Evolutionary conservation across 2,329 filamentous ascomycete genomes (phyloP).

Genomic region (Diplocarpon rosae): DNA sequence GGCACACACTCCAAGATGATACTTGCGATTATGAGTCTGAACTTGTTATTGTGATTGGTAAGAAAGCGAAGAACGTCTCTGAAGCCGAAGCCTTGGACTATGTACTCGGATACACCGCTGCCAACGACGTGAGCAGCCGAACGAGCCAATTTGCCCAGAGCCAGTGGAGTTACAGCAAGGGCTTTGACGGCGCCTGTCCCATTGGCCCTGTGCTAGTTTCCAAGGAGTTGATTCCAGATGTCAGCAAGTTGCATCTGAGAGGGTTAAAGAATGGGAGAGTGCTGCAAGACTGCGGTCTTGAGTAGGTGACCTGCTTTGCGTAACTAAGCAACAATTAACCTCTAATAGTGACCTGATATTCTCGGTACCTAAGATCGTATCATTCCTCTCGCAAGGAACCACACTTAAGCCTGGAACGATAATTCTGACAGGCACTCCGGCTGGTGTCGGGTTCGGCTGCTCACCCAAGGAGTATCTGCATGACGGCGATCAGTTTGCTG

Average conservation of each 20-base stretch:
- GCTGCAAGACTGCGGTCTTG: constrained; percentile 35
- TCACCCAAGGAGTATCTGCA: constrained; percentile 33
- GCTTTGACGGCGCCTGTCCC: constrained; percentile 38
- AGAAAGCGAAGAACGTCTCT: constrained; percentile 36
- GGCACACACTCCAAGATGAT: constrained; percentile 33
- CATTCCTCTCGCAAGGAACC: constrained; percentile 32
- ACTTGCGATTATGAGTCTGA: constrained; percentile 40
- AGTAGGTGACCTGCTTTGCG: constrained; percentile 24
- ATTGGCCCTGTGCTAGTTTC: constrained; percentile 41
- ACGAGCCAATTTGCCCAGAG: constrained; percentile 37
- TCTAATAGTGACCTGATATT: constrained; percentile 34
- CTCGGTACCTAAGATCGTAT: constrained; percentile 35
- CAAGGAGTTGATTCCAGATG: constrained; percentile 32
- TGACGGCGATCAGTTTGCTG: constrained; percentile 36
- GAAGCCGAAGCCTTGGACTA: constrained; percentile 38
- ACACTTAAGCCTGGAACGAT: constrained; percentile 34
- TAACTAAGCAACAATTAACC: constrained; percentile 6
- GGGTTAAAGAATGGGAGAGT: constrained; percentile 40
- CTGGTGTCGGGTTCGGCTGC: constrained; percentile 26
- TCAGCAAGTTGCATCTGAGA: constrained; percentile 31
- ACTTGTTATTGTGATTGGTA: constrained; percentile 38
- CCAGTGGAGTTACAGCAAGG: constrained; percentile 41
- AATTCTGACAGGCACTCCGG: constrained; percentile 37
- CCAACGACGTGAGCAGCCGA: constrained; percentile 44
- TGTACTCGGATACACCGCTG: constrained; percentile 44